Percentiles rank a stretch among this genome's conserved stretches.
These are phyloP conservation scores for Hyphopichia khmerensis DNA, from an alignment of 1,139 yeast genomes.

Conservation along the genomic window DNA sequence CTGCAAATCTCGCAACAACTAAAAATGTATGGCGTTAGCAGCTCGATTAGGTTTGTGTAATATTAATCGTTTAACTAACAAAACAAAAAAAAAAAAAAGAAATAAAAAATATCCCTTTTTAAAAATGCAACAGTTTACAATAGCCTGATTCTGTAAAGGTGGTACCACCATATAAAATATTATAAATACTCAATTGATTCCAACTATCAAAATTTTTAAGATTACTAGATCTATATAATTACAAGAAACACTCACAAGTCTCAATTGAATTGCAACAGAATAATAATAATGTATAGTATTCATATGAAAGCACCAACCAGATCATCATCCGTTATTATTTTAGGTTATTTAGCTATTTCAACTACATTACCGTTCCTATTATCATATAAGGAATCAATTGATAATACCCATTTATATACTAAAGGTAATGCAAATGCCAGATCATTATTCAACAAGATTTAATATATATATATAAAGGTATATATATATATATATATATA, in stretches of 20 bases:
- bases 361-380: conserved; percentile 43
- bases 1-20: too few relatives aligned
- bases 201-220: neutral
- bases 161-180: neutral
- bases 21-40: neutral
- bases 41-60: too few relatives aligned
- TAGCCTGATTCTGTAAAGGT: neutral
- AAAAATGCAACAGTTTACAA: neutral
- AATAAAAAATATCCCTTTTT: neutral
- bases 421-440: conserved; percentile 26
- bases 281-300: conserved; percentile 14
- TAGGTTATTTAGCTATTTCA: conserved; percentile 42
- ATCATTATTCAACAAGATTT: conserved; percentile 40
- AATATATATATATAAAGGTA: neutral
- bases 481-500: too few relatives aligned
- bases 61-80: too few relatives aligned
- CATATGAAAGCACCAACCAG: conserved; percentile 13
- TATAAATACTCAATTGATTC: neutral
- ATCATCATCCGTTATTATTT: conserved; percentile 28
- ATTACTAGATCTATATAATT: too few relatives aligned
- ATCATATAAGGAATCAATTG: conserved; percentile 39
- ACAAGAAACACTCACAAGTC: too few relatives aligned
- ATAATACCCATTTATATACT: conserved; percentile 7
- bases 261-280: too few relatives aligned
- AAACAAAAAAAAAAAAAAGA: too few relatives aligned